These are phyloP conservation scores for Besnoitia besnoiti DNA, from an alignment of 169 alveolate species.

Conservation along the genomic window DNA sequence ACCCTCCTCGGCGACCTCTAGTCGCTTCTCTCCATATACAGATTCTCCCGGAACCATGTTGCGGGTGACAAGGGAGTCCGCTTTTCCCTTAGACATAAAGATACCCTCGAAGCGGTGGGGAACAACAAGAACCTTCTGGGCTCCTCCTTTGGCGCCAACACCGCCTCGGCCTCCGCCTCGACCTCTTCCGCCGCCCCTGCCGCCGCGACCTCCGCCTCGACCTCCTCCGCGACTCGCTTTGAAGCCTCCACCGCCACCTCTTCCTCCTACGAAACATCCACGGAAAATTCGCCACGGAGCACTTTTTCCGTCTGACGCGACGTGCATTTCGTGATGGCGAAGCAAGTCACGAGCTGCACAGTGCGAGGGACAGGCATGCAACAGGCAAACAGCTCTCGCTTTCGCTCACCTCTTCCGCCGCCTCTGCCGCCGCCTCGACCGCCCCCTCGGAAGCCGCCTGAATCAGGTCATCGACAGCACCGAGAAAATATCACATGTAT, in stretches of 20 bases:
- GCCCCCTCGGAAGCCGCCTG: conserved; percentile 34
- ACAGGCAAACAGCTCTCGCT: no score
- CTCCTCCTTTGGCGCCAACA: conserved; percentile 75
- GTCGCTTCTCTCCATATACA: conserved; percentile 98
- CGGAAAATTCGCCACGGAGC: neutral
- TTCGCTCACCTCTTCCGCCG: conserved; percentile 28
- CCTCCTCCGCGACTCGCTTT: conserved; percentile 51
- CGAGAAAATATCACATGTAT: neutral
- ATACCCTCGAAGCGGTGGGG: conserved; percentile 98
- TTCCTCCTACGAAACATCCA: conserved; percentile 8
- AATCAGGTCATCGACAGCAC: neutral
- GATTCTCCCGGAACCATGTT: conserved; percentile 98
- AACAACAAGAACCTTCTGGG: conserved; percentile 91
- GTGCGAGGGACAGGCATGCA: no score
- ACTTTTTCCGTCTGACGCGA: neutral
- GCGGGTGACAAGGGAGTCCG: conserved; percentile 96
- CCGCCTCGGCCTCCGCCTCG: conserved; percentile 59
- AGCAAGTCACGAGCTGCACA: no score
- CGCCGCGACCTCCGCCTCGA: conserved; percentile 57
- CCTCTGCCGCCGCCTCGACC: neutral
- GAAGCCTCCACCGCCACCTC: conserved; percentile 50
- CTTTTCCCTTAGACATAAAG: conserved; percentile 94
- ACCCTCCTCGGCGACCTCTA: conserved; percentile 75
- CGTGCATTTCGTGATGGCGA: no score
- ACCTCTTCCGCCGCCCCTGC: conserved; percentile 51